Evolutionary conservation across 176 grass and related monocot genomes (phyloP).

Genomic region (Zea mays): DNA sequence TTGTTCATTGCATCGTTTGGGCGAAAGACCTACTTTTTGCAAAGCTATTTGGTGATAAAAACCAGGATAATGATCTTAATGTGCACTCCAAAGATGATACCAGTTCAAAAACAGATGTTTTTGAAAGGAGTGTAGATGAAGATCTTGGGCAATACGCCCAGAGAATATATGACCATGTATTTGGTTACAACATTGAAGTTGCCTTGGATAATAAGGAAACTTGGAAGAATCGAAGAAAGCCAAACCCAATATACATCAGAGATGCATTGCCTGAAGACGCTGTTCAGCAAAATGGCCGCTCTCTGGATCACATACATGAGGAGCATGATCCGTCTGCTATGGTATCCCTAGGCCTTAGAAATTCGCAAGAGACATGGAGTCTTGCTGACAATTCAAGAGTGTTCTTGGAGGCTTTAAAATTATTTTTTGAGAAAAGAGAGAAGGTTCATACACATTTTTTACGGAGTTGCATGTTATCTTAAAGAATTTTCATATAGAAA

Average conservation of each 20-base stretch:
- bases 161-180: slow-evolving; percentile 92
- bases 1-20: slow-evolving; percentile 98
- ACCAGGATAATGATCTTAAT: slow-evolving; percentile 97
- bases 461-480: not conserved
- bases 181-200: slow-evolving; percentile 84
- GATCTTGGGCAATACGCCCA: slow-evolving; percentile 67
- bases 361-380: slow-evolving; percentile 89
- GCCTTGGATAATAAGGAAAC: slow-evolving; percentile 87
- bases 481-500: not conserved
- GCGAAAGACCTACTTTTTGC: slow-evolving; percentile 98
- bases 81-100: slow-evolving; percentile 62
- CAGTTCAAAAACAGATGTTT: slow-evolving; percentile 67
- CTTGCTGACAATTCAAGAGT: slow-evolving; percentile 86
- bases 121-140: slow-evolving; percentile 61
- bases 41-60: slow-evolving; percentile 91
- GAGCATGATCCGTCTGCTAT: slow-evolving; percentile 62
- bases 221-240: slow-evolving; percentile 83
- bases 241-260: slow-evolving; percentile 65
- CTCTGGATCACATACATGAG: slow-evolving; percentile 31
- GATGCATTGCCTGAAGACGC: slow-evolving; percentile 56
- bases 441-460: slow-evolving; percentile 48
- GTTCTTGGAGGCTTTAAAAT: slow-evolving; percentile 78
- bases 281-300: slow-evolving; percentile 53
- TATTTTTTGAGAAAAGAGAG: slow-evolving; percentile 85
- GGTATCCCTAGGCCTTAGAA: slow-evolving; percentile 71